Evolutionary conservation across 345 rosid species (phyloP), one percentile per base, ranked within the genome.

Genomic region (Murraya paniculata): DNA sequence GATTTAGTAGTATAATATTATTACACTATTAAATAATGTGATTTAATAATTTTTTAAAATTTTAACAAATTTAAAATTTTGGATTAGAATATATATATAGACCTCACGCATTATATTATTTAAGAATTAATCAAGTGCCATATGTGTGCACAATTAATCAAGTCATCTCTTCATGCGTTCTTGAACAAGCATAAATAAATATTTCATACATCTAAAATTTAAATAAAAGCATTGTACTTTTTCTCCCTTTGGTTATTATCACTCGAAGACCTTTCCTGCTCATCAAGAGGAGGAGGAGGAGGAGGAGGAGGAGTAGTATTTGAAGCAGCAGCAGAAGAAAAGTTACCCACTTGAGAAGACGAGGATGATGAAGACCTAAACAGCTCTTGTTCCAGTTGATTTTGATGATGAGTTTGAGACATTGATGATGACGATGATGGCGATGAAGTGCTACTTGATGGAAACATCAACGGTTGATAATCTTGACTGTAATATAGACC

Each of bases 291-390:
- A 45, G 53, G 2, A 50, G 57, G 4, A 50, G 56, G 57, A 14
- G 53, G 3, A 45, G 53, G 2, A 50, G 57, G 4, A 50, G 56
- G 33, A 75, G 28, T 39, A 62, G 41, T 38, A n/a, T 74, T 11
- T 28, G 50, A 7, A 18, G 22, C 21, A 14, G 35, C 14, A 39
- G 59, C 60, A 38, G 73, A 64, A 71, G 61, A 64, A 72, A 76
- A 71, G 62, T 76, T 77, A 7, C 59, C 79, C 71, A 30, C 38
- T 24, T 68, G 74, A 25, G 78, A 72, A 21, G 76, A 61, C 5
- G 75, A 45, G 18, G 18, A 71, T 9, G 69, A 61, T 53, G 57
- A 53, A 71, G 71, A n/a, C 61, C 83, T 76, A 21, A 19, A 27
- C 30, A 73, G 39, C n/a, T 53, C 67, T 22, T 38, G 56, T 9